Conservation (phyloP, 1,284 basidiomycete species). For the Trametes pubescens region DNA sequence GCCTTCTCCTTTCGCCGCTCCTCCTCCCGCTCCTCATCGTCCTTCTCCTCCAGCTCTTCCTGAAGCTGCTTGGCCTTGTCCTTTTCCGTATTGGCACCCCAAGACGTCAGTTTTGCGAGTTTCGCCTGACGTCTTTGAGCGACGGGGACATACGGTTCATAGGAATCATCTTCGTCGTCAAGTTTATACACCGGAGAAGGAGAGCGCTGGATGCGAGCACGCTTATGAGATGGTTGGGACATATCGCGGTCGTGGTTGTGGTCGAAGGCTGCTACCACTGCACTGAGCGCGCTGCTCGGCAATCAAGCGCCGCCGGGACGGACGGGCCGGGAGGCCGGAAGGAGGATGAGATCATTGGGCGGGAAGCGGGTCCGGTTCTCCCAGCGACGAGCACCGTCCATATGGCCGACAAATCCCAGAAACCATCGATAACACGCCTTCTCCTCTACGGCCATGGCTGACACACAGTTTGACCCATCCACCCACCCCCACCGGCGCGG, state of each 20-base stretch:
- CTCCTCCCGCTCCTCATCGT: slow-evolving; percentile 81
- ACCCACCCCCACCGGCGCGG: slow-evolving; percentile 77
- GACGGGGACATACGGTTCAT: slow-evolving; percentile 90
- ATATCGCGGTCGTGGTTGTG: slow-evolving; percentile 18
- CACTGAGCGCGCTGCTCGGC: neutral
- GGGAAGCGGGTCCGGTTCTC: neutral
- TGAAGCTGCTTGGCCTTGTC: slow-evolving; percentile 60
- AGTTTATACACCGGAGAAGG: slow-evolving; percentile 71
- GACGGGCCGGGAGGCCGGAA: slow-evolving; percentile 11
- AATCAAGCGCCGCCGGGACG: neutral
- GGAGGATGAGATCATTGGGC: slow-evolving; percentile 24
- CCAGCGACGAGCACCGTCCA: slow-evolving; percentile 5
- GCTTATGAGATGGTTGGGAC: slow-evolving; percentile 38
- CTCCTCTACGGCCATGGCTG: slow-evolving; percentile 47
- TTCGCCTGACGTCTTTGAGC: slow-evolving; percentile 86
- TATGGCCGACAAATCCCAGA: slow-evolving; percentile 12
- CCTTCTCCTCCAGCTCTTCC: slow-evolving; percentile 70
- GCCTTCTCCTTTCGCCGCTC: slow-evolving; percentile 77
- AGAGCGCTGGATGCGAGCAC: slow-evolving; percentile 52
- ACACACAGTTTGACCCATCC: slow-evolving; percentile 63
- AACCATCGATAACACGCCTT: slow-evolving; percentile 20
- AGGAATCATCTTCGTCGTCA: slow-evolving; percentile 71
- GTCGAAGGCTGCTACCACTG: neutral
- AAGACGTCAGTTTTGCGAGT: slow-evolving; percentile 75
- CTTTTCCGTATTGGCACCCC: slow-evolving; percentile 64